These are phyloP conservation scores for Ilyonectria robusta DNA, from an alignment of 2,329 filamentous ascomycete genomes.

Conservation along the genomic window DNA sequence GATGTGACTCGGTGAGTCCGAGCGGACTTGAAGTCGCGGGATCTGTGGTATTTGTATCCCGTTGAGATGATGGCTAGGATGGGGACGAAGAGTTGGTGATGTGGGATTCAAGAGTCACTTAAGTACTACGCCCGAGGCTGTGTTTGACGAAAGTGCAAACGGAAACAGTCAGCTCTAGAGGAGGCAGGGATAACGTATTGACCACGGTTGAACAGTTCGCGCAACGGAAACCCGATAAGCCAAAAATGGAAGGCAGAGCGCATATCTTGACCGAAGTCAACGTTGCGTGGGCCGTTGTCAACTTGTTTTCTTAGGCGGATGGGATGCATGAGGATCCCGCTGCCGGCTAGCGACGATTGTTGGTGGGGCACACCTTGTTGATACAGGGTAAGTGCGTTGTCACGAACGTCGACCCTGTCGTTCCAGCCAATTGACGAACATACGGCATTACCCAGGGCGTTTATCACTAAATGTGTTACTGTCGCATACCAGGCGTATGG, in stretches of 20 bases:
- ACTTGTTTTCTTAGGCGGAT: neutral
- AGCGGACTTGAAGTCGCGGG: neutral
- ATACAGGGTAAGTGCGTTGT: neutral
- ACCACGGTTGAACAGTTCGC: neutral
- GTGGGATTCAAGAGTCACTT: neutral
- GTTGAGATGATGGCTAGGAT: neutral
- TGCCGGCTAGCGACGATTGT: neutral
- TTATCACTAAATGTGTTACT: neutral
- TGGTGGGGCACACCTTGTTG: neutral
- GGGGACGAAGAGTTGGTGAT: neutral
- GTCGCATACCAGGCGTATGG: too few species aligned
- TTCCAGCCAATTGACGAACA: neutral
- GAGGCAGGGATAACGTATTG: neutral
- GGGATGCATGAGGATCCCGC: neutral
- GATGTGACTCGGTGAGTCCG: neutral
- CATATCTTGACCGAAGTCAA: neutral
- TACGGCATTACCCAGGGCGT: neutral
- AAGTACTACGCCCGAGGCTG: neutral
- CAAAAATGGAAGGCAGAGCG: neutral
- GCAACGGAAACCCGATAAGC: neutral
- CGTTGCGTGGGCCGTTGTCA: neutral
- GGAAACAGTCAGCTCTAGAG: neutral
- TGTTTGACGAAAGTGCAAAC: conserved; percentile 1
- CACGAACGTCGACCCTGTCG: too few species aligned
- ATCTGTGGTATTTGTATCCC: neutral